Evolutionary conservation across 2,329 filamentous ascomycete genomes (phyloP), one percentile per base, ranked within the genome.

Genomic region (Arthrobotrys conoides): DNA sequence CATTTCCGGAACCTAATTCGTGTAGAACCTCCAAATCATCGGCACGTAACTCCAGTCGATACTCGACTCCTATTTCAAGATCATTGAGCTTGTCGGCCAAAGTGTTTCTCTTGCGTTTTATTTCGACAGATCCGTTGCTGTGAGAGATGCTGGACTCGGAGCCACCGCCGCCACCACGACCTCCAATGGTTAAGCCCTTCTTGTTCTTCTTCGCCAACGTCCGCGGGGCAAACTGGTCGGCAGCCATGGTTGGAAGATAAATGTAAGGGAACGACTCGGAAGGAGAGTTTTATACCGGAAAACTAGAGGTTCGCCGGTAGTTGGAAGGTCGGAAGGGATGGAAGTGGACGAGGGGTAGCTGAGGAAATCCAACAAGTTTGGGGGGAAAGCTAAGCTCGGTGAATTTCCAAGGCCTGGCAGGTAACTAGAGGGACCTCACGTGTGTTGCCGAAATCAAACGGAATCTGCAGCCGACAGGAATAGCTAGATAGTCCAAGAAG

Each of bases 201-300:
- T 97, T 92, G 85, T 99, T 99, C 90, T 61, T 61, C 88, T 95
- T 92, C 91, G 97, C 98, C 91, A 99, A 92, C 80, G 96, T 96
- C 69, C 73, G 73, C 73, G 73, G 73, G 59, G 73, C 73, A 71
- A 77, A 77, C 73, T 51, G 73, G 59, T 77, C 73, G 67, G 73
- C 73, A 71, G 73, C 73, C 73, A 77, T 77, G 38, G 66, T 77
- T 68, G 59, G 27, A 55, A 55, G 24, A 24, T 16, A 44, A 36
- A 38, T 51, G 24, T 63, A 18, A 30, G 24, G 5, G 51, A 36
- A 64, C 30, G 66, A 63, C 38, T 61, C 49, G 57, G 41, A 44
- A 22, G 64, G 41, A 67, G 22, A 6, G 48, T 20, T 51, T 51
- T 22, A 44, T 75, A 48, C 49, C 67, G 30, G 30, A 65, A 76